Percentiles rank a stretch among this genome's conserved stretches.
These are phyloP conservation scores for Rhododendron williamsianum DNA, from an alignment of 148 eudicot species.

Conservation along the genomic window DNA sequence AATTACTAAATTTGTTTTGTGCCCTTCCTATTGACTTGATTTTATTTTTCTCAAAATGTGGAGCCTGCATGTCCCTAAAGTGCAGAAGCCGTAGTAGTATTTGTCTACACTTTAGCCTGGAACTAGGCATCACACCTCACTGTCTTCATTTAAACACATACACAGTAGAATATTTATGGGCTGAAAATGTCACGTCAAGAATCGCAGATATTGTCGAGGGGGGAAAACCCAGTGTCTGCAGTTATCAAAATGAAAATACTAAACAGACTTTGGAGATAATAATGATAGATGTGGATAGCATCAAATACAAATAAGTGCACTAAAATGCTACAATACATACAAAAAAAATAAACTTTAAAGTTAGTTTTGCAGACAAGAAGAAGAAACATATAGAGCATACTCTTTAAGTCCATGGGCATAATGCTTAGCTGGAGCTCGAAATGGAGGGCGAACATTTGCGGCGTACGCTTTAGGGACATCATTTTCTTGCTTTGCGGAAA, in stretches of 20 bases:
- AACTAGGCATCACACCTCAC: background rate
- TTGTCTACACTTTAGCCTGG: background rate
- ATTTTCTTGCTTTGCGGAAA: constrained; percentile 39
- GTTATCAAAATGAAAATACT: background rate
- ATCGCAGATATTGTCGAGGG: too few relatives aligned
- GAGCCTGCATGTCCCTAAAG: background rate
- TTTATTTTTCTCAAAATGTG: background rate
- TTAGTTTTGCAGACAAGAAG: background rate
- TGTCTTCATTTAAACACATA: background rate
- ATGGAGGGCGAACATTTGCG: constrained; percentile 80
- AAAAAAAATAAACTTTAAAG: background rate
- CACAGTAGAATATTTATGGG: background rate
- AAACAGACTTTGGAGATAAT: background rate
- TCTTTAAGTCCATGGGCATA: constrained; percentile 81
- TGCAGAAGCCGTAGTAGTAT: background rate
- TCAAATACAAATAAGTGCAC: background rate
- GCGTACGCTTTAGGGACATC: constrained; percentile 64
- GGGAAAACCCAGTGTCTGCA: background rate
- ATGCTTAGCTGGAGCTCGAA: constrained; percentile 58
- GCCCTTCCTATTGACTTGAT: background rate
- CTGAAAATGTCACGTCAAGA: background rate
- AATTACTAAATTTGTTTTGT: background rate
- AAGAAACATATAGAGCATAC: constrained; percentile 33
- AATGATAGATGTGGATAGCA: background rate
- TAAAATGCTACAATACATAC: background rate